Conservation (phyloP, 2,329 filamentous ascomycete genomes). For the Aspergillus cejpii region DNA sequence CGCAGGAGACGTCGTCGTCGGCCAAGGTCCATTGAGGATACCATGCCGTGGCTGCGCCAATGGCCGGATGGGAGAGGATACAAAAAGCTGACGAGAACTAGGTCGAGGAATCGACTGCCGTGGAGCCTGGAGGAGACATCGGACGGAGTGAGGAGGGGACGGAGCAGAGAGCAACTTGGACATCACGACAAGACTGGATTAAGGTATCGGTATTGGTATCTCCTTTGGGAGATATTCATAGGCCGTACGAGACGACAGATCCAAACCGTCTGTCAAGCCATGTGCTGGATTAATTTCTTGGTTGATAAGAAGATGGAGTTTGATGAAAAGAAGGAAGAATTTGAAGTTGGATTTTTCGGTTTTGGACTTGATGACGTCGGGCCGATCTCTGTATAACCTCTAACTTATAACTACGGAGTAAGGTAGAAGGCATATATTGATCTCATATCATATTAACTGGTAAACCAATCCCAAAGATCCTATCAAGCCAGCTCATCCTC, state of each 20-base stretch:
- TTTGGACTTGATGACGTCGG: slow-evolving; percentile 6
- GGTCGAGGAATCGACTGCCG: slow-evolving; percentile 3
- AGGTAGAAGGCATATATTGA: background rate
- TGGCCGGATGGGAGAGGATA: slow-evolving; percentile 23
- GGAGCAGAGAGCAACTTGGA: slow-evolving; percentile 20
- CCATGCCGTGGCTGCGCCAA: slow-evolving; percentile 36
- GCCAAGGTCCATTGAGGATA: slow-evolving; percentile 33
- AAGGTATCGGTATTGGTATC: no score
- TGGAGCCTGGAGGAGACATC: slow-evolving; percentile 6
- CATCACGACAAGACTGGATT: slow-evolving; percentile 16
- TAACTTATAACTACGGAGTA: background rate
- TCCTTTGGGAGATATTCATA: background rate
- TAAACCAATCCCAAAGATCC: background rate
- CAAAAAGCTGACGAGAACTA: slow-evolving; percentile 20
- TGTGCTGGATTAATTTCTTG: background rate
- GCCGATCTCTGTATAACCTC: no score
- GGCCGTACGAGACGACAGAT: slow-evolving; percentile 6
- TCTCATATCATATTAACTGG: background rate
- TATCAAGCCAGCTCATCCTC: slow-evolving; percentile 39
- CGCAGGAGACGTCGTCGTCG: slow-evolving; percentile 18
- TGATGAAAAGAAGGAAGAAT: background rate
- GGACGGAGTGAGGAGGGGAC: slow-evolving; percentile 3
- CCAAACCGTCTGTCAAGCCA: slow-evolving; percentile 4
- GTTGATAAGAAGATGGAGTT: background rate
- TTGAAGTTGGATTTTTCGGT: background rate